Conservation (phyloP, 2,329 filamentous ascomycete species). For the Aureobasidium sp. region DNA sequence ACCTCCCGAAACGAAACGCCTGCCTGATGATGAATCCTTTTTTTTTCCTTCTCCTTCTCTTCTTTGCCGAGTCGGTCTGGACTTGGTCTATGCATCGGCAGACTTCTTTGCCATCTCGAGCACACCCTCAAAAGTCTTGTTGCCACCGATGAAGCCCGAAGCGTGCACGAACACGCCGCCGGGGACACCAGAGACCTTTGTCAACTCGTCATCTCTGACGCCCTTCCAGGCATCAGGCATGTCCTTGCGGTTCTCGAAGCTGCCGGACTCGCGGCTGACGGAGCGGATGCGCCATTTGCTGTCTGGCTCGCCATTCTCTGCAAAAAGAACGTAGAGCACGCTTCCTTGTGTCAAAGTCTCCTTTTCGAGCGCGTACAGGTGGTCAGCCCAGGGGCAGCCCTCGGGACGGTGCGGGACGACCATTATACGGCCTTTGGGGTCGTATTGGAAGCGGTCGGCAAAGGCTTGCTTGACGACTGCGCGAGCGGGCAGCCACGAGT, state of each 20-base stretch:
- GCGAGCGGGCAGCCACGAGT: slow-evolving; percentile 81
- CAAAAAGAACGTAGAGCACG: slow-evolving; percentile 84
- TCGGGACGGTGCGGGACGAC: slow-evolving; percentile 59
- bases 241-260: slow-evolving; percentile 86
- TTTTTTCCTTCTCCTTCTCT: neutral
- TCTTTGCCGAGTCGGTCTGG: too few relatives aligned
- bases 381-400: slow-evolving; percentile 91
- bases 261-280: slow-evolving; percentile 76
- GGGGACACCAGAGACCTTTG: slow-evolving; percentile 59
- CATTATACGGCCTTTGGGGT: slow-evolving; percentile 70
- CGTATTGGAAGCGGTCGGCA: slow-evolving; percentile 57
- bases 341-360: slow-evolving; percentile 43
- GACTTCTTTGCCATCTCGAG: slow-evolving; percentile 79
- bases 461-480: slow-evolving; percentile 72
- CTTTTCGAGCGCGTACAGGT: slow-evolving; percentile 80
- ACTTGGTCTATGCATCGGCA: slow-evolving; percentile 42
- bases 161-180: slow-evolving; percentile 92
- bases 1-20: slow-evolving; percentile 4
- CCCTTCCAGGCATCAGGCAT: slow-evolving; percentile 89
- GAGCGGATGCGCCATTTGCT: slow-evolving; percentile 91
- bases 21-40: neutral
- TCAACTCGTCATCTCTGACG: slow-evolving; percentile 77
- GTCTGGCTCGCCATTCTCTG: slow-evolving; percentile 66
- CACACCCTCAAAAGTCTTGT: slow-evolving; percentile 83
- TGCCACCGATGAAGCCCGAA: slow-evolving; percentile 91